Conservation (phyloP, 164 flowering plant genomes). For the Umbellularia californica region DNA sequence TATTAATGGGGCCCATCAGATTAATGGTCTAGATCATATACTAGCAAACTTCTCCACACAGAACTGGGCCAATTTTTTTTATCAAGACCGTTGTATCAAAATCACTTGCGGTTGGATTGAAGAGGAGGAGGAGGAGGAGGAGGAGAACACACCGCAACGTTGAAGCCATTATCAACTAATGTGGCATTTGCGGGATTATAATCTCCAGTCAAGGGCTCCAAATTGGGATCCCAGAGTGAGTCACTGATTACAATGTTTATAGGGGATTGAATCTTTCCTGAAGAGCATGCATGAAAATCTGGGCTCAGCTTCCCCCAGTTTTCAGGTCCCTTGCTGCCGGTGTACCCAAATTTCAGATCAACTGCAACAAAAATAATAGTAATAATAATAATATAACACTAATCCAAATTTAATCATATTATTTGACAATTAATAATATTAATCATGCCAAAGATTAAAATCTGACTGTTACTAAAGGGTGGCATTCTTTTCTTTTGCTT, state of each 20-base stretch:
- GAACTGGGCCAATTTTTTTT: too few relatives aligned
- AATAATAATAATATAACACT: background rate
- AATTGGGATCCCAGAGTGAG: slow-evolving; percentile 7
- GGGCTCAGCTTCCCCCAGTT: too few relatives aligned
- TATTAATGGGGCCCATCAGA: too few relatives aligned
- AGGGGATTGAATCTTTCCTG: slow-evolving; percentile 53
- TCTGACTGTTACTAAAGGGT: too few relatives aligned
- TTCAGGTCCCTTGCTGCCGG: slow-evolving; percentile 21
- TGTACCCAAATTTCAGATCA: slow-evolving; percentile 23
- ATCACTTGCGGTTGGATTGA: background rate
- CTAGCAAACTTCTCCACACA: too few relatives aligned
- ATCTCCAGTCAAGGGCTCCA: slow-evolving; percentile 32
- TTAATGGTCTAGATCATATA: too few relatives aligned
- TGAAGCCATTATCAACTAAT: slow-evolving; percentile 34
- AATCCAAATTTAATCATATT: too few relatives aligned
- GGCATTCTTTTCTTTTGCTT: too few relatives aligned
- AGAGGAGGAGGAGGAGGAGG: background rate
- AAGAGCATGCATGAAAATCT: slow-evolving; percentile 25
- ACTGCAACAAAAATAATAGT: background rate
- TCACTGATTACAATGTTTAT: slow-evolving; percentile 32
- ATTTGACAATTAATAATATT: too few relatives aligned
- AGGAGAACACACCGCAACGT: slow-evolving; percentile 35
- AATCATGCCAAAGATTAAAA: too few relatives aligned
- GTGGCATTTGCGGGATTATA: slow-evolving; percentile 48
- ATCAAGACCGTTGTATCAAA: too few relatives aligned